Conservation (phyloP, 2,329 filamentous ascomycete species). For the Verticillium albo-atrum region DNA sequence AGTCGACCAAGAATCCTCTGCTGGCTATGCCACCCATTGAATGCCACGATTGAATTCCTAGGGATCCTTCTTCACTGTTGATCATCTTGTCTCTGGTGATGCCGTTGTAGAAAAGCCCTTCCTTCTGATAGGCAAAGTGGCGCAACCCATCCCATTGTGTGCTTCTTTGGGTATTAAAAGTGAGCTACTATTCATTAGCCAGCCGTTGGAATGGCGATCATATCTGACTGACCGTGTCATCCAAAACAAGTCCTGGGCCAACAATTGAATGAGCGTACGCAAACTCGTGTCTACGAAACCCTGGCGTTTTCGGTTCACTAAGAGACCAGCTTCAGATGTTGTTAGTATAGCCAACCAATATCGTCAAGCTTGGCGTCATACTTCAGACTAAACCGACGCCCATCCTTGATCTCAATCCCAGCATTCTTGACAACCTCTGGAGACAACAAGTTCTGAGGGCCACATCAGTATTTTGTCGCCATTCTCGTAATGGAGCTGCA, state of each 20-base stretch:
- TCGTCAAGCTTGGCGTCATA: too few relatives aligned
- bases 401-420: not conserved
- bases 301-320: not conserved
- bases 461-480: too few relatives aligned
- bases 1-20: conserved; percentile 48
- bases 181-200: conserved; percentile 3
- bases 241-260: not conserved
- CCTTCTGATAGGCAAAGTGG: conserved; percentile 29
- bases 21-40: conserved; percentile 36
- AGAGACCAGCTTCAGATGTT: not conserved
- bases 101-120: conserved; percentile 26
- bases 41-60: conserved; percentile 23
- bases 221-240: not conserved
- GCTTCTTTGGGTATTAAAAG: conserved; percentile 29
- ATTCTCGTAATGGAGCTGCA: too few relatives aligned
- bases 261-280: not conserved
- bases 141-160: conserved; percentile 32
- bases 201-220: not conserved
- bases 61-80: conserved; percentile 10
- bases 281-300: not conserved
- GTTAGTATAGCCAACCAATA: too few relatives aligned
- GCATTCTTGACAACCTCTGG: not conserved
- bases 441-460: not conserved
- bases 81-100: conserved; percentile 36
- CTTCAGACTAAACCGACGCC: conserved; percentile 1